phyloP scores from a whole-genome alignment of 805 yeast genomes.

The Torulaspora quercuum region DNA sequence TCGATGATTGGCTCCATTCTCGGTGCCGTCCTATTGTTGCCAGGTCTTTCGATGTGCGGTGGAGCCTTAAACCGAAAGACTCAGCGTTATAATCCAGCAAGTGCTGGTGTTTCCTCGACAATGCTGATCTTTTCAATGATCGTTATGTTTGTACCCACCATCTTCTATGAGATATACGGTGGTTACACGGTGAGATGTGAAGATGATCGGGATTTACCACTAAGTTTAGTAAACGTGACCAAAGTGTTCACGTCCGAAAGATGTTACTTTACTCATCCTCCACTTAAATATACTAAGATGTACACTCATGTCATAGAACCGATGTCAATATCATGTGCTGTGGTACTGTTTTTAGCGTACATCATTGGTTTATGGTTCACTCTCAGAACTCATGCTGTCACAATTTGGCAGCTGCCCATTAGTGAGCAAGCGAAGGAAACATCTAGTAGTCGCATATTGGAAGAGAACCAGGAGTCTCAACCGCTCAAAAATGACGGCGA shows the following conservation, averaged over 20 bases:
- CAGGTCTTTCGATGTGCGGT: conserved; percentile 96
- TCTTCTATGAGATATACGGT: conserved; percentile 87
- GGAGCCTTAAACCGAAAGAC: conserved; percentile 92
- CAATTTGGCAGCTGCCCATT: conserved; percentile 83
- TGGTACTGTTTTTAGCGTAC: conserved; percentile 77
- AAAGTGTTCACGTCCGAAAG: conserved; percentile 29
- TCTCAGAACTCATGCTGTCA: conserved; percentile 90
- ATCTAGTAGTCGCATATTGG: conserved; percentile 16
- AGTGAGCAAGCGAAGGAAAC: conserved; percentile 31
- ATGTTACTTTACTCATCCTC: conserved; percentile 77
- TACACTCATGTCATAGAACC: conserved; percentile 74
- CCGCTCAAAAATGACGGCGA: conserved; percentile 32
- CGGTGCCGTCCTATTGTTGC: conserved; percentile 86
- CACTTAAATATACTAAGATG: conserved; percentile 62
- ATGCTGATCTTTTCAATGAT: conserved; percentile 88
- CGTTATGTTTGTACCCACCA: conserved; percentile 89
- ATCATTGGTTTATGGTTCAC: conserved; percentile 89
- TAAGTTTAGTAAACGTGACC: conserved; percentile 47
- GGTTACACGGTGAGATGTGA: conserved; percentile 73
- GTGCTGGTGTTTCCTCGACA: conserved; percentile 96
- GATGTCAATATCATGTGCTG: conserved; percentile 74
- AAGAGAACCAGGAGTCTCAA: conserved; percentile 13
- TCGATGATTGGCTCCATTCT: conserved; percentile 89
- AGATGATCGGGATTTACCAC: conserved; percentile 14
- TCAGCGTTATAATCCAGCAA: conserved; percentile 90